Evolutionary conservation across 768 basidiomycete genomes (phyloP).

Genomic region (Mrakia frigida): DNA sequence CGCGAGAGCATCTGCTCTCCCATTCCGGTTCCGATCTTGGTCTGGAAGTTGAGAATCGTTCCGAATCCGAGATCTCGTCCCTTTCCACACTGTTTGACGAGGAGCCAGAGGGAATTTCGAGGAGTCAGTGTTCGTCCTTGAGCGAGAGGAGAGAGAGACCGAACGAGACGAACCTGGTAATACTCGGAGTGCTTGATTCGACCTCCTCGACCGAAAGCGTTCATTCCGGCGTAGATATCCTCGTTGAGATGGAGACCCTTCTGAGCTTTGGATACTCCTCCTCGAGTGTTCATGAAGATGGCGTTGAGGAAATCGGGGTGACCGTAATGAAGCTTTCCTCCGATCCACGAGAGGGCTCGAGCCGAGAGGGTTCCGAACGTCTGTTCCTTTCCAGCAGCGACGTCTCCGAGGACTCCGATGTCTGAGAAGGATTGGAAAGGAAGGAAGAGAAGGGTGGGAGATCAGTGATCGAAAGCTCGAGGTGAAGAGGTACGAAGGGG

Average conservation of each 20-base stretch:
- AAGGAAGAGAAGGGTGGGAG: neutral
- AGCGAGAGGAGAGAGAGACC: neutral
- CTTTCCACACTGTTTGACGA: conserved; percentile 63
- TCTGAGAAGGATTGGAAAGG: conserved; percentile 40
- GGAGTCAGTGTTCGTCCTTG: neutral
- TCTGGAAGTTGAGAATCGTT: conserved; percentile 98
- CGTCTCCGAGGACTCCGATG: conserved; percentile 96
- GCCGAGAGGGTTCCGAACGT: conserved; percentile 98
- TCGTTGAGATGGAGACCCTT: conserved; percentile 99
- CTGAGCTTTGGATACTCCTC: conserved; percentile 97
- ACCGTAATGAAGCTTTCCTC: conserved; percentile 97
- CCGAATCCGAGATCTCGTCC: conserved; percentile 98
- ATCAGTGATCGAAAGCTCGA: neutral
- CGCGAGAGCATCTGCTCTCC: conserved; percentile 99
- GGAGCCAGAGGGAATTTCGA: neutral
- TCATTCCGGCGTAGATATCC: conserved; percentile 99
- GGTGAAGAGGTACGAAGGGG: too few relatives aligned
- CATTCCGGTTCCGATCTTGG: conserved; percentile 99
- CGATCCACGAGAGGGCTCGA: conserved; percentile 91
- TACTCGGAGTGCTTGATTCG: conserved; percentile 99
- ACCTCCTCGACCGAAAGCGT: conserved; percentile 90
- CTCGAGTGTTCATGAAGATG: conserved; percentile 95
- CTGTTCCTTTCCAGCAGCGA: conserved; percentile 98
- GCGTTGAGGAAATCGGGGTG: conserved; percentile 99
- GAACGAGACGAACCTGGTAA: conserved; percentile 57